Conservation (phyloP, 495 filamentous ascomycete genomes). For the Platismatia glauca region DNA sequence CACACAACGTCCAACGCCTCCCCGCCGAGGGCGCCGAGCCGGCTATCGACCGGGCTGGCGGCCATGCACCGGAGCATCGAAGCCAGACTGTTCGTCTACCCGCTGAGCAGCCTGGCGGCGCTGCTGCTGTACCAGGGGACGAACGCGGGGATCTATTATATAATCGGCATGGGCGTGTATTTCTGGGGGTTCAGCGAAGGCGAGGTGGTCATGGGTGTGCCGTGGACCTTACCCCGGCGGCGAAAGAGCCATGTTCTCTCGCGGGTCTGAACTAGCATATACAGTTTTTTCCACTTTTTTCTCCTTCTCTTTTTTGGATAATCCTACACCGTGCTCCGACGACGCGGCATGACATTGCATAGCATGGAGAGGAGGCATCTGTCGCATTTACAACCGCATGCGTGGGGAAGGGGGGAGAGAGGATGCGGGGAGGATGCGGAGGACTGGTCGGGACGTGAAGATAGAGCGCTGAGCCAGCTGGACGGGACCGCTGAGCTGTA, state of each 20-base stretch:
- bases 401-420: not conserved
- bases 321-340: not conserved
- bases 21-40: not conserved
- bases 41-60: conserved; percentile 19
- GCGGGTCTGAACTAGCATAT: conserved; percentile 12
- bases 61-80: conserved; percentile 80
- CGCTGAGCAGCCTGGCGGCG: conserved; percentile 64
- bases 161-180: conserved; percentile 78
- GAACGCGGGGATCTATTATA: conserved; percentile 85
- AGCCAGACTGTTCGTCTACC: conserved; percentile 71
- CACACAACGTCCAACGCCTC: not conserved
- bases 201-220: conserved; percentile 66
- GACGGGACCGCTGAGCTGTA: conserved; percentile 1
- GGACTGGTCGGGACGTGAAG: not conserved
- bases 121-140: conserved; percentile 84
- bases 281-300: not conserved
- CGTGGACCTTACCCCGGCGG: conserved; percentile 46
- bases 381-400: not conserved
- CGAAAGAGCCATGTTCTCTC: conserved; percentile 24
- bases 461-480: conserved; percentile 1
- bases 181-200: conserved; percentile 97
- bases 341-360: not conserved
- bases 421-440: not conserved
- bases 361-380: not conserved
- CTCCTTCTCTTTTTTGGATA: not conserved